Conservation (phyloP, 768 basidiomycete species). For the Dioszegia hungarica region DNA sequence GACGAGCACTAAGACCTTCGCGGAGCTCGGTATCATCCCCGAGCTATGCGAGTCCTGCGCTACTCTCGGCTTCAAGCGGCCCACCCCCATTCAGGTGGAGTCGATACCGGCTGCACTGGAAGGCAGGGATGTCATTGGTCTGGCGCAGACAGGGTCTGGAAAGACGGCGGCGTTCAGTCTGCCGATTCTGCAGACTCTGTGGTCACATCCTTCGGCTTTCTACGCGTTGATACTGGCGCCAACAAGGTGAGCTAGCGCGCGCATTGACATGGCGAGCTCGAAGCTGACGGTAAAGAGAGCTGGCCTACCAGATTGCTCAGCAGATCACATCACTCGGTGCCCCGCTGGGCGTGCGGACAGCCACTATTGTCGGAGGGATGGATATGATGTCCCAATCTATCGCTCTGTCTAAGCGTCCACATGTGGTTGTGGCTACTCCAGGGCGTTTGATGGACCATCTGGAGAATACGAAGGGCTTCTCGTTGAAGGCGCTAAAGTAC, state of each 20-base stretch:
- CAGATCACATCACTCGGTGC: constrained; percentile 89
- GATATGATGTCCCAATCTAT: constrained; percentile 86
- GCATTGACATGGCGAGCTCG: background rate
- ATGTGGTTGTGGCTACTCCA: constrained; percentile 91
- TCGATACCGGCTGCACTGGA: constrained; percentile 79
- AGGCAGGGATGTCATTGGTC: constrained; percentile 93
- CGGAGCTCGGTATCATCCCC: constrained; percentile 77
- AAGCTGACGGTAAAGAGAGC: constrained; percentile 56
- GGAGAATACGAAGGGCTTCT: constrained; percentile 96
- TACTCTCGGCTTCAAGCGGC: constrained; percentile 72
- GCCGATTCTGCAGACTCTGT: constrained; percentile 91
- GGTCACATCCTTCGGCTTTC: constrained; percentile 81
- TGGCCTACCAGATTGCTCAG: constrained; percentile 97
- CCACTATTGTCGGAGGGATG: constrained; percentile 91
- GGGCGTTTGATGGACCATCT: constrained; percentile 89
- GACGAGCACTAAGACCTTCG: constrained; percentile 57
- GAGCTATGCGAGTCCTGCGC: constrained; percentile 81
- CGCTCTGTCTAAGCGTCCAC: constrained; percentile 86
- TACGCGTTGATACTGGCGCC: constrained; percentile 93
- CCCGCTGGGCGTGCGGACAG: constrained; percentile 84
- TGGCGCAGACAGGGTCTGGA: constrained; percentile 95
- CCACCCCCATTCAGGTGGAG: constrained; percentile 85
- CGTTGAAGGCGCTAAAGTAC: constrained; percentile 75
- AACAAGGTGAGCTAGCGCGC: constrained; percentile 56
- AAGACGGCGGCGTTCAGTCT: constrained; percentile 97